phyloP scores from a whole-genome alignment of 176 grass and related monocot genomes.

The Hordeum vulgare region MorexV3_pseudomolecules_assembly NC_058518.1:282249945-282250444 shows the following conservation, averaged over 20 bases:
- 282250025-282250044: neutral
- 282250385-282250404: no score
- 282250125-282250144: neutral
- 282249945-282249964: neutral
- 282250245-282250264: neutral
- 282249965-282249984: neutral
- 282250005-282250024: conserved; percentile 42
- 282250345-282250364: no score
- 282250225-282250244: neutral
- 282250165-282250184: neutral
- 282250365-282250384: no score
- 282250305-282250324: no score
- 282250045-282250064: neutral
- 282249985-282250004: conserved; percentile 37
- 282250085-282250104: conserved; percentile 21
- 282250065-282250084: neutral
- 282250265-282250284: neutral
- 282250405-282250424: no score
- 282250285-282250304: no score
- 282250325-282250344: no score
- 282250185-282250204: conserved; percentile 1
- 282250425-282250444: no score
- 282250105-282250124: neutral
- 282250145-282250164: conserved; percentile 24
- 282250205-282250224: conserved; percentile 33